A percentile compares a stretch with the other conserved stretches of the same genome.
phyloP scores from a whole-genome alignment of 768 basidiomycete species.

The Hericium erinaceus region DNA sequence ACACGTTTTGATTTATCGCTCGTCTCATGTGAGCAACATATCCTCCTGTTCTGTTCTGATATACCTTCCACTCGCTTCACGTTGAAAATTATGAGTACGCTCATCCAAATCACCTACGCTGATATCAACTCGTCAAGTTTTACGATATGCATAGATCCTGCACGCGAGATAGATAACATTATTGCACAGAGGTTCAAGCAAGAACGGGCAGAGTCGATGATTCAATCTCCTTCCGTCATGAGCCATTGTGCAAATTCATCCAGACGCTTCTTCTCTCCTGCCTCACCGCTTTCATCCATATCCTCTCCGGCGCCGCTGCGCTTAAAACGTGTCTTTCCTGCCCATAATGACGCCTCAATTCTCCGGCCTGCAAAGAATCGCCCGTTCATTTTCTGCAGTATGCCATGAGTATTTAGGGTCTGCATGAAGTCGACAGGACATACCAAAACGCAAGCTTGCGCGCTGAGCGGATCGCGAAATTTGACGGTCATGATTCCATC shows the following conservation, averaged over 20 bases:
- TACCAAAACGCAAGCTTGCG: slow-evolving; percentile 85
- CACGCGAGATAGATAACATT: too few species aligned
- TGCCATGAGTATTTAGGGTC: background rate
- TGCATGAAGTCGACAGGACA: slow-evolving; percentile 20
- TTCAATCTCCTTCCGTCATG: slow-evolving; percentile 65
- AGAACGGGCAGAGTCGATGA: too few species aligned
- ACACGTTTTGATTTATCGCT: too few species aligned
- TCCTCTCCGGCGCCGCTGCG: slow-evolving; percentile 66
- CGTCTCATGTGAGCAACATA: too few species aligned
- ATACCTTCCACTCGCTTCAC: too few species aligned
- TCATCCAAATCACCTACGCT: too few species aligned
- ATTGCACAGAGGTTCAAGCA: too few species aligned
- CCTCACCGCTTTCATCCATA: slow-evolving; percentile 52
- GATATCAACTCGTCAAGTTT: too few species aligned
- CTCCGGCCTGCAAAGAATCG: slow-evolving; percentile 81
- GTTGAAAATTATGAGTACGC: too few species aligned
- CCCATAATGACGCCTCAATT: slow-evolving; percentile 74
- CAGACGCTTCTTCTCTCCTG: slow-evolving; percentile 73
- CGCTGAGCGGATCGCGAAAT: slow-evolving; percentile 86
- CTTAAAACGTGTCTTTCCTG: slow-evolving; percentile 73
- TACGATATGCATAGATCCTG: too few species aligned
- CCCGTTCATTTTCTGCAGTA: slow-evolving; percentile 81
- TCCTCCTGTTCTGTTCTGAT: too few species aligned
- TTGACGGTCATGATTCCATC: slow-evolving; percentile 96
- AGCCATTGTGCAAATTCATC: slow-evolving; percentile 88